Evolutionary conservation across 2,329 filamentous ascomycete genomes (phyloP), one percentile per base, ranked within the genome.

Genomic region (Byssoonygena ceratinophila): DNA sequence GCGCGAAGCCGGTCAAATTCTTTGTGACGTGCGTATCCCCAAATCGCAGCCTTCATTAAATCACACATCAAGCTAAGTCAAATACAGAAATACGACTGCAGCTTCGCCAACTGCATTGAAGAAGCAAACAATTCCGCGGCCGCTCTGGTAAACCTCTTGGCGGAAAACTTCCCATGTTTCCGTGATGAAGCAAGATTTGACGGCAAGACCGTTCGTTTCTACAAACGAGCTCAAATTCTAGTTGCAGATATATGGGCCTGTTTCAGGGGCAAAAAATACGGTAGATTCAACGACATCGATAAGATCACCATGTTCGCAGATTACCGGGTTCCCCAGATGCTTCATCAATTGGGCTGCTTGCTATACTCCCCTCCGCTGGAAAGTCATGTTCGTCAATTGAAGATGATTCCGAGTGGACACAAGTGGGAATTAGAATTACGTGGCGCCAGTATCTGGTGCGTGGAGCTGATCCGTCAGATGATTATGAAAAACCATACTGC

Each of bases 271-370:
- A 75, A 84, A 59, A 76, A 79, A 23, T 90, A 83, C 62, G 94
- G 92, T 29, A 74, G 78, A 25, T 98, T 98, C 68, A 66, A 81
- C 53, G 92, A 98, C 65, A 95, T 98, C 61, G 85, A 92, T 70
- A 88, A 89, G 66, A 85, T 98, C 62, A 98, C 92, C 55, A 97
- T 97, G 84, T 98, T 98, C 73, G 90, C 92, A 78, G 92, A 98
- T 72, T 98, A 98, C 66, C 85, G 92, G 40, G 84, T 98, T 51
- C 94, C 94, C 12, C 92, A 98, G 71, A 92, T 96, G 60, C 78
- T 98, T 31, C 82, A 90, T 61, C 81, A 82, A 8, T 75, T 97
- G 41, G 86, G 87, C 16, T 91, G 89, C 54, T 71, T 98, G 46
- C 81, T 80, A 61, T 96, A 92, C 69, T 90, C 86, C 58, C 92